phyloP scores from a whole-genome alignment of 805 yeast species.

The Saturnispora gosingensis region DNA sequence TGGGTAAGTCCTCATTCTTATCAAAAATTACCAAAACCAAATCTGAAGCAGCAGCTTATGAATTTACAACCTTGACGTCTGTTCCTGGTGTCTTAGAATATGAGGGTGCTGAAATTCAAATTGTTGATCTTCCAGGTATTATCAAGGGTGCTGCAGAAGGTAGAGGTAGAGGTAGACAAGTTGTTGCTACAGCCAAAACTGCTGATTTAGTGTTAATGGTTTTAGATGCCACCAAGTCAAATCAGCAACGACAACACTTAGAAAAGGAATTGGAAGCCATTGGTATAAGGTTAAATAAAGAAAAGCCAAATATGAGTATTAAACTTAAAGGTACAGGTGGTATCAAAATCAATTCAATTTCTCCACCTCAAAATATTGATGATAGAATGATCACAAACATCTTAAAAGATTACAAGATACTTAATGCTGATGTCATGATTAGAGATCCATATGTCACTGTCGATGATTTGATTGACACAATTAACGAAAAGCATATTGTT shows the following conservation, averaged over 20 bases:
- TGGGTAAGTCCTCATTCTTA: slow-evolving; percentile 87
- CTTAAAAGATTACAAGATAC: slow-evolving; percentile 78
- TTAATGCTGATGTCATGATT: slow-evolving; percentile 86
- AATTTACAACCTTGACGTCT: slow-evolving; percentile 91
- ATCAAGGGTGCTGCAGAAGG: slow-evolving; percentile 96
- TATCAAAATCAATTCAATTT: slow-evolving; percentile 67
- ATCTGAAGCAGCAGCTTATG: slow-evolving; percentile 90
- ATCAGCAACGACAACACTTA: slow-evolving; percentile 76
- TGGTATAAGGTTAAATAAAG: slow-evolving; percentile 82
- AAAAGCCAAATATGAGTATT: slow-evolving; percentile 69
- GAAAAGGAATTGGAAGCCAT: slow-evolving; percentile 88
- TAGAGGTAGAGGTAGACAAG: slow-evolving; percentile 96
- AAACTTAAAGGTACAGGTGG: slow-evolving; percentile 87
- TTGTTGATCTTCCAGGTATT: slow-evolving; percentile 96
- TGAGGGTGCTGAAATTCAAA: slow-evolving; percentile 94
- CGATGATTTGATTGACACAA: slow-evolving; percentile 87
- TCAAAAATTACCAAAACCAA: slow-evolving; percentile 87
- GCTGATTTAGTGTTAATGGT: slow-evolving; percentile 91
- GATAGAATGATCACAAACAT: slow-evolving; percentile 72
- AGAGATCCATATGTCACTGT: slow-evolving; percentile 85
- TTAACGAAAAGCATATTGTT: slow-evolving; percentile 79
- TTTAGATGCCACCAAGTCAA: slow-evolving; percentile 89
- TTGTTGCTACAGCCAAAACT: slow-evolving; percentile 91
- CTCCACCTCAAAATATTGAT: slow-evolving; percentile 74
- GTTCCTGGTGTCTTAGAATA: slow-evolving; percentile 94